Evolutionary conservation across 2,329 filamentous ascomycete genomes (phyloP), one percentile per base, ranked within the genome.

Genomic region (Boeremia lycopersici): DNA sequence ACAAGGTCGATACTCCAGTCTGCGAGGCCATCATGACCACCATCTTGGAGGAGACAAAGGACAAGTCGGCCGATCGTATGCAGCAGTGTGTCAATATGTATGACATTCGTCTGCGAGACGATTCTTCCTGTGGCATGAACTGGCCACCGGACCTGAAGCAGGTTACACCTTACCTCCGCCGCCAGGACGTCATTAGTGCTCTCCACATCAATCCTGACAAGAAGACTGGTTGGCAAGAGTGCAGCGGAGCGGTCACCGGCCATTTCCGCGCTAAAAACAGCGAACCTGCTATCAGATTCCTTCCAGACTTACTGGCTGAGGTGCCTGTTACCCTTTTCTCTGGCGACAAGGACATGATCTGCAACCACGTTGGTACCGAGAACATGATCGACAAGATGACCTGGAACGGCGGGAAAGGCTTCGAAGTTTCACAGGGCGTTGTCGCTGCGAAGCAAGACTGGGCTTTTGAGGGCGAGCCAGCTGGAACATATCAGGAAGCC

Each of bases 321-420:
- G 77, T 98, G 9, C 88, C 89, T 1, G 83, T 96, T 35, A 78
- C 96, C 1, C 84, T 99, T 17, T 99, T 98, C 78, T 97, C 92
- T 2, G 95, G 95, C 47, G 90, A 93, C 57, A 87, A 96, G 67
- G 95, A 99, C 73, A 79, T 98, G 23, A 98, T 99, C 65, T 99
- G 95, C 83, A 99, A 99, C 74, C 92, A 99, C 72, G 78, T 97
- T 28, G 95, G 95, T 54, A 99, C 95, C 0, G 95, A 99, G 73
- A 85, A 89, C 26, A 76, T 99, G 63, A 96, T 99, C 70, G 86
- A 89, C 74, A 93, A 91, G 69, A 87, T 99, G 85, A 79, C 88
- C 63, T 99, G 93, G 91, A 95, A 92, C 65, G 92, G 89, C 46
- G 93, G 87, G 51, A 93, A 89, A 64, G 96, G 95, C 4, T 97